Base-by-base conservation (phyloP, 2,329 filamentous ascomycete genomes). In the Nannizziopsis arthrosporioides region DNA sequence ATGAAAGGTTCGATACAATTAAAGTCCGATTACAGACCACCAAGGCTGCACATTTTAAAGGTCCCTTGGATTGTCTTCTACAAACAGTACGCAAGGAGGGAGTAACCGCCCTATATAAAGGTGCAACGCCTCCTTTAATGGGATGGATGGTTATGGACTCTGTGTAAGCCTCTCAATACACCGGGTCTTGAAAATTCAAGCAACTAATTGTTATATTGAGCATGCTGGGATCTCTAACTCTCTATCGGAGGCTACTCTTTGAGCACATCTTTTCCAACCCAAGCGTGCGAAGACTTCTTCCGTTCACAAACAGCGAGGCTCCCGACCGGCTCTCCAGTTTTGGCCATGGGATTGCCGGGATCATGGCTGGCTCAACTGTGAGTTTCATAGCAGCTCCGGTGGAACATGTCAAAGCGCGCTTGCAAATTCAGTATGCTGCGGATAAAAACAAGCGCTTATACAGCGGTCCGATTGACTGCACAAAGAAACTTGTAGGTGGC, bases 131-230 rank as follows among this genome's bases (percentile, higher is more conserved):
- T 48, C 92, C 92, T 45, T 73, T 96, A 42, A 80, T 95, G 44
- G 92, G 92, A 58, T 96, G 92, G 92, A 94, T 96, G 84, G 86
- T 93, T 61, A 96, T 96, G 90, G 92, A 98, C 70, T 80, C 76
- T 47, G 64, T 83, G 70, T 76, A 64, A 55, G 68, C 54, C 18
- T 30, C 9, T 10, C 8, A 9, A 22, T 3, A 14, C 15, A 11
- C 10, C 5, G n/a, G n/a, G 11, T 22, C 2, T 34, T n/a, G 34
- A 8, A 9, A 11, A 14, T 11, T 11, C 22, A n/a, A 22, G 15
- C 14, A 17, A 34, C 41, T 36, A 5, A 34, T 31, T n/a, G 1
- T 7, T 41, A 8, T 5, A 15, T 14, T 18, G 38, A 73, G 70
- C 51, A 94, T 96, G 89, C 77, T 96, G 31, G 92, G 92, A 37